These are phyloP conservation scores for Hemisphaericaspora nanyangensis DNA, from an alignment of 805 yeast genomes.

Conservation along the genomic window DNA sequence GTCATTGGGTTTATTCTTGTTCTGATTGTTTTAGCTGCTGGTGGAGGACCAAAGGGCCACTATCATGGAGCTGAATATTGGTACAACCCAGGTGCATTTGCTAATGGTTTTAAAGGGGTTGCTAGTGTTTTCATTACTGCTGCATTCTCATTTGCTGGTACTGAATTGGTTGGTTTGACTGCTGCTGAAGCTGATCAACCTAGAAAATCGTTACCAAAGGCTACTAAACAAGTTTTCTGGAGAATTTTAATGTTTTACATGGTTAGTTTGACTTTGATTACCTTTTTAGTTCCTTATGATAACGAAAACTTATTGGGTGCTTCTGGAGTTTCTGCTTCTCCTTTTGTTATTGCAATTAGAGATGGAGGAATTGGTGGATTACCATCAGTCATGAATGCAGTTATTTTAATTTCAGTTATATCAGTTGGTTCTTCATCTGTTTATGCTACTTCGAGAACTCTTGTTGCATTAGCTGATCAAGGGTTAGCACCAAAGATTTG, in stretches of 20 bases:
- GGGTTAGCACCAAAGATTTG: slow-evolving; percentile 59
- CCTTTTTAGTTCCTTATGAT: slow-evolving; percentile 70
- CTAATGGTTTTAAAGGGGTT: slow-evolving; percentile 63
- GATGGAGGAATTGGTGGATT: slow-evolving; percentile 64
- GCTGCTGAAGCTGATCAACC: slow-evolving; percentile 78
- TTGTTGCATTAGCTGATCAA: slow-evolving; percentile 63
- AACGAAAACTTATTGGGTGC: slow-evolving; percentile 46
- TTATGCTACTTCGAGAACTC: slow-evolving; percentile 65
- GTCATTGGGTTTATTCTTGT: slow-evolving; percentile 58
- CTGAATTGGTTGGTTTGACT: slow-evolving; percentile 70
- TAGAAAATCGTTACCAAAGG: slow-evolving; percentile 60
- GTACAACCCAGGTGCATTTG: slow-evolving; percentile 67
- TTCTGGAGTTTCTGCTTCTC: slow-evolving; percentile 64
- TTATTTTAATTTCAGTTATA: slow-evolving; percentile 61
- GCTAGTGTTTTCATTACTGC: slow-evolving; percentile 73
- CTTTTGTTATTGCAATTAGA: slow-evolving; percentile 68
- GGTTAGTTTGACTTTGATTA: slow-evolving; percentile 47
- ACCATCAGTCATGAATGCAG: slow-evolving; percentile 69
- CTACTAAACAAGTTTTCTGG: slow-evolving; percentile 82
- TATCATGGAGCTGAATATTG: slow-evolving; percentile 57
- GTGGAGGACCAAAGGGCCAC: slow-evolving; percentile 54
- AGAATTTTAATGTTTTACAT: slow-evolving; percentile 71
- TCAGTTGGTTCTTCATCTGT: slow-evolving; percentile 75
- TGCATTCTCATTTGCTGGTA: slow-evolving; percentile 73
- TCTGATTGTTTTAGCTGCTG: slow-evolving; percentile 51